Base-by-base conservation (phyloP, 495 filamentous ascomycete genomes). In the Podospora appendiculata region DNA sequence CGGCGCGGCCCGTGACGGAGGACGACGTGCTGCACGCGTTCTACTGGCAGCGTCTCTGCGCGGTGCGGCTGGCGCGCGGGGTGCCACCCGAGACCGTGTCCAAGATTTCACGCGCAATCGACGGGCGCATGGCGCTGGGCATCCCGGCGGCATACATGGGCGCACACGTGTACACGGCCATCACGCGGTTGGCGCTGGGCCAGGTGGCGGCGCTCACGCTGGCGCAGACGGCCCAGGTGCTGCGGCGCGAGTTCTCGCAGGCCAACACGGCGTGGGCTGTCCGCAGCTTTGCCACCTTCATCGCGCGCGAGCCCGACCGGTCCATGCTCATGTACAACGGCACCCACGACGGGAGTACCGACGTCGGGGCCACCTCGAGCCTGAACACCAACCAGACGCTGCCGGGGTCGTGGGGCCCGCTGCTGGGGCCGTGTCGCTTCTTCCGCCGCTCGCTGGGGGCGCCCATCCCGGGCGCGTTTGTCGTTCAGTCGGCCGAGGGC, bases 81-180 rank as follows among this genome's bases (percentile, higher is more conserved):
- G 7, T 33, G 19, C 2, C 44, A 12, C 59, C 60, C 8, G 54
- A 52, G 16, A 54, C 58, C 11, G 8, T 45, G 2, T 58, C 63
- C 1, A 66, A 64, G n/a, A 58, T 76, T 47, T 52, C 57, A 1
- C 66, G 72, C 39, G 62, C 66, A 41, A 57, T 73, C n/a, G 73
- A 76, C 52, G 57, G 56, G 13, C 63, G 73, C 8, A 53, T 54
- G 38, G 50, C 60, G 8, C 49, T 75, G 35, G 53, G 54, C 13
- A 47, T 77, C n/a, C 57, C 70, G 7, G 50, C 53, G 0, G 47
- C 54, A 6, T 77, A 75, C 52, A 67, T 74, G 59, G 74, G 72
- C 44, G 46, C 12, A 3, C 8, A 39, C 6, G 12, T 33, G 4
- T 14, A 38, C 33, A 48, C 8, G 11, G 46, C 34, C 16, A 16